phyloP scores from a whole-genome alignment of 169 alveolate species.

The Eimeria praecox region DNA sequence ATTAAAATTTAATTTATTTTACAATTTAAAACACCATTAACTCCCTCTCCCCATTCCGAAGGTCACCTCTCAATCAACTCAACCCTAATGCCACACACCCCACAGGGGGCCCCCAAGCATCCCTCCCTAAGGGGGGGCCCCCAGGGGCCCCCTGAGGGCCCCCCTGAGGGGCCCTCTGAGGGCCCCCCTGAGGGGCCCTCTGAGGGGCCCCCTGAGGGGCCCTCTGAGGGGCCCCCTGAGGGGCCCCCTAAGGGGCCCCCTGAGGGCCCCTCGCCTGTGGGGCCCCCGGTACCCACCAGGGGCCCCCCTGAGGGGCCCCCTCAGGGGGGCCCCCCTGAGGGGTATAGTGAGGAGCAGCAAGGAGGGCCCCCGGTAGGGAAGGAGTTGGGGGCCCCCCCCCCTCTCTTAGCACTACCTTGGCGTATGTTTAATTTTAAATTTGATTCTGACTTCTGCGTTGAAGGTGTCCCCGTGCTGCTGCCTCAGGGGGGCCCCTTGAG shows the following conservation, averaged over 20 bases:
- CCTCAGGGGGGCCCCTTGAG: conserved; percentile 32
- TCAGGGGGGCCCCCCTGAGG: neutral
- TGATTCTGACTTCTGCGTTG: conserved; percentile 15
- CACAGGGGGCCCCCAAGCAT: conserved; percentile 3
- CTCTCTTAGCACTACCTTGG: conserved; percentile 44
- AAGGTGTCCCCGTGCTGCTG: conserved; percentile 17
- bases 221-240: too few species aligned
- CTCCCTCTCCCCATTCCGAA: neutral
- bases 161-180: neutral
- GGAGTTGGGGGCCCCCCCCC: neutral
- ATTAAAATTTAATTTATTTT: too few species aligned
- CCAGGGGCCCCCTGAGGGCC: neutral
- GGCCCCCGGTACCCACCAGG: neutral
- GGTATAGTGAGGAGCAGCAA: neutral
- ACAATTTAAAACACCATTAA: neutral
- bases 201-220: too few species aligned
- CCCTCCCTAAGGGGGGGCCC: neutral
- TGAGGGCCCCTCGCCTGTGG: neutral
- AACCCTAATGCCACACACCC: neutral
- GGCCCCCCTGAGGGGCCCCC: conserved; percentile 4
- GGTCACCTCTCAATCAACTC: neutral
- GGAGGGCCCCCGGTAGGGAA: neutral
- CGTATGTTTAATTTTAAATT: neutral
- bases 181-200: neutral
- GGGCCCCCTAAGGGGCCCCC: neutral